Evolutionary conservation across 192 early-diverging fungal genomes (phyloP), one percentile per base, ranked within the genome.

Genomic region (Coemansia sp.): DNA sequence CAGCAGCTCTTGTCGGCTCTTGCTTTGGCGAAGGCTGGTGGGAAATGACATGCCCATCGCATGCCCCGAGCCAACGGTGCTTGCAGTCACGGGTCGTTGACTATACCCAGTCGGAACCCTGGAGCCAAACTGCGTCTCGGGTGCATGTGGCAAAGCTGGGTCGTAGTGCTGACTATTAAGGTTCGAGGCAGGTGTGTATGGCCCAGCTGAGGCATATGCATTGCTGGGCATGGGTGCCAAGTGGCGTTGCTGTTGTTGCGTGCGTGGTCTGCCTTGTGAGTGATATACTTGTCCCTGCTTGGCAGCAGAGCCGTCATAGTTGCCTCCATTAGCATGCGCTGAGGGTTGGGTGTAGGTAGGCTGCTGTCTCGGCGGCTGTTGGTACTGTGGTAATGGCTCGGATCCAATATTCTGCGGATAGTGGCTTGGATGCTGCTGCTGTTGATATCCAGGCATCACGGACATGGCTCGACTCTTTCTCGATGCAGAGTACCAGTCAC

Each of bases 401-500:
- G 44, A 10, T 67, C 25, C 36, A 67, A 64, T 10, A 51, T 64
- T 50, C 5, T 27, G 50, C 10, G 48, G 64, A 48, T 67, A 50
- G 60, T 67, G 61, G n/a, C 29, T n/a, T 0, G 65, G 61, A 1
- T 31, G 34, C 15, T 63, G 58, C 23, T 50, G 59, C 14, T 53
- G 57, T 19, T 65, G 70, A 8, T 31, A 64, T 4, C 59, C 72
- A 11, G 70, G 44, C 66, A 67, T 63, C 17, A 64, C 61, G 0
- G 75, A 72, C n/a, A 70, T 27, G n/a, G 66, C 66, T 10, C 41
- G 55, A 58, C 75, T 82, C 15, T 74, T 69, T 66, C 80, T 62
- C 15, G 75, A 69, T 19, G 80, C 80, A 9, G 64, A 55, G 41
- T 82, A 74, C 75, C 75, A 82, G 64, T 74, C 75, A 36, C 50